A percentile compares a stretch with the other conserved stretches of the same genome.
phyloP scores from a whole-genome alignment of 306 rosid species.

The Vigna hirtella region DNA sequence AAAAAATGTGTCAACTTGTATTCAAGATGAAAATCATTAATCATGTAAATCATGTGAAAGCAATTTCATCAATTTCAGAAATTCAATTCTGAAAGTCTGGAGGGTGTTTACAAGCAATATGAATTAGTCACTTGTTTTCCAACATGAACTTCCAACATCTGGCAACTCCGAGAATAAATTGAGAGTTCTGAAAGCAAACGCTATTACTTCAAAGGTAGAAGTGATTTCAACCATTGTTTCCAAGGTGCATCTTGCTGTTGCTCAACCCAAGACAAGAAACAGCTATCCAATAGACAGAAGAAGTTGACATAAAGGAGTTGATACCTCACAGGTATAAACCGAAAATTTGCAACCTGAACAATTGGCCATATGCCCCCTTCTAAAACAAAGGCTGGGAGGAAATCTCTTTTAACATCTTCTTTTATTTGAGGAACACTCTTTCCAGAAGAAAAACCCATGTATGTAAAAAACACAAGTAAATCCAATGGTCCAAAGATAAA shows the following conservation, averaged over 20 bases:
- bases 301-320: slow-evolving; percentile 90
- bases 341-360: slow-evolving; percentile 82
- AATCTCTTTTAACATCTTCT: slow-evolving; percentile 85
- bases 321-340: slow-evolving; percentile 85
- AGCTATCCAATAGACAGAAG: slow-evolving; percentile 91
- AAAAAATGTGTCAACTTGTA: slow-evolving; percentile 30
- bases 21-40: slow-evolving; percentile 45
- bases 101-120: slow-evolving; percentile 36
- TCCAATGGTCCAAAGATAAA: slow-evolving; percentile 79
- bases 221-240: slow-evolving; percentile 84
- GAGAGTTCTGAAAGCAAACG: slow-evolving; percentile 33
- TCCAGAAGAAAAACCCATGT: slow-evolving; percentile 83
- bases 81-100: slow-evolving; percentile 41
- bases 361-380: slow-evolving; percentile 91
- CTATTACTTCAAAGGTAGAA: slow-evolving; percentile 59
- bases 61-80: slow-evolving; percentile 36
- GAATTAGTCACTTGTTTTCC: slow-evolving; percentile 41
- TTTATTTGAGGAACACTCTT: slow-evolving; percentile 76
- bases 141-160: slow-evolving; percentile 29
- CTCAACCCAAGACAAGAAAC: slow-evolving; percentile 94
- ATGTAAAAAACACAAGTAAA: slow-evolving; percentile 76
- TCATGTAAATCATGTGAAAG: slow-evolving; percentile 42
- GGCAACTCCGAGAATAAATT: slow-evolving; percentile 17
- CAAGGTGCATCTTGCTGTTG: slow-evolving; percentile 93
- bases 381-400: slow-evolving; percentile 75